Base-by-base conservation (phyloP, 306 rosid genomes). In the Fragaria nilgerrensis region DNA sequence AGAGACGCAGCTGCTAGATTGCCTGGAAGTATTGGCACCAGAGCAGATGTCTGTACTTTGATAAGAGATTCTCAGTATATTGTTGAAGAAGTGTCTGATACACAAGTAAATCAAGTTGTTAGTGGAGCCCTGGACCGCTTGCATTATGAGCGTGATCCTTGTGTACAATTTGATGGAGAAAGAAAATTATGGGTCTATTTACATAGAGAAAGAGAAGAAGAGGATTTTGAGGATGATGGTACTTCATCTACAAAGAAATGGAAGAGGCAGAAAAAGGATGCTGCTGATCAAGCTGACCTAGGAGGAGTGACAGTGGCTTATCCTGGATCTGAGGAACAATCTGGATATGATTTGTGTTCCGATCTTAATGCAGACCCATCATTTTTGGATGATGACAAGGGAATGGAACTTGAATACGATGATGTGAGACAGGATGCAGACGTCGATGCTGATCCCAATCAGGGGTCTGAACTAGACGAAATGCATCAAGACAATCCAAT, bases 71-170 rank as follows among this genome's bases (percentile, higher is more conserved):
- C 99, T 78, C 99, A 96, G 78, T 96, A 91, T 82, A 86, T 96
- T 79, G 98, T 96, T 76, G 99, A 96, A 83, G 99, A 96, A 76
- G 99, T 96, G 47, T 87, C 98, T 76, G 99, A 96, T 86, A 77
- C 90, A n/a, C 98, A 96, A 82, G 94, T 96, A 66, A 96, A 96
- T 86, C 98, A 93, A 86, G 96, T 96, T 77, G 99, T 96, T 62
- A 96, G 98, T 83, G 99, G 99, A 71, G 99, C 99, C 82, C 82
- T 96, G 85, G 99, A 96, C 80, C 92, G 99, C 37, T 86, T 96
- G 89, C 99, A 96, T 82, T 96, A 96, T 86, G 99, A 96, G 77
- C 98, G 99, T 65, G 99, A 96, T 80, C 99, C 99, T 77, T 96
- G 98, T 85, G 99, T 96, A 22, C 99, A 91, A 73, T 96, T 91